A percentile compares a stretch with the other conserved stretches of the same genome.
phyloP scores from a whole-genome alignment of 225 moss, liverwort and hornwort genomes.

The Marchantia paleacea region DNA sequence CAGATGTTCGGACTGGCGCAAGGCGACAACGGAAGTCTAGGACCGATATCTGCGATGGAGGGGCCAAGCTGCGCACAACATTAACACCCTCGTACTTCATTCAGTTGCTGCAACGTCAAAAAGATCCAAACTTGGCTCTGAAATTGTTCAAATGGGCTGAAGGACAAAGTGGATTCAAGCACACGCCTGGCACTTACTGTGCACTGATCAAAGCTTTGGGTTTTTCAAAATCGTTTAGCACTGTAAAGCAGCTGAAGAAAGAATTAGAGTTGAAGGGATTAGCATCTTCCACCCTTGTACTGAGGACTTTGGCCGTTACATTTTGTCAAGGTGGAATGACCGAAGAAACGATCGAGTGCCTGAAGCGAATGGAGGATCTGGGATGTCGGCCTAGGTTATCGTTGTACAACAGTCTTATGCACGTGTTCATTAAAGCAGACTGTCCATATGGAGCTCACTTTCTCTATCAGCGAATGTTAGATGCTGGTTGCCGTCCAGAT shows the following conservation, averaged over 20 bases:
- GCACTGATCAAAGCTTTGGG: conserved; percentile 42
- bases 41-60: conserved; percentile 23
- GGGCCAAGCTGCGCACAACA: conserved; percentile 19
- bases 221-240: conserved; percentile 11
- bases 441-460: conserved; percentile 26
- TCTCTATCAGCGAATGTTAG: conserved; percentile 50
- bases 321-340: conserved; percentile 24
- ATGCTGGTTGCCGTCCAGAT: conserved; percentile 54
- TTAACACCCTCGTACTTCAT: conserved; percentile 51
- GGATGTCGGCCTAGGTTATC: conserved; percentile 26
- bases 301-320: conserved; percentile 12
- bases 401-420: conserved; percentile 27
- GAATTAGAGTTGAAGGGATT: conserved; percentile 12
- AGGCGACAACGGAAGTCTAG: neutral
- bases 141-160: conserved; percentile 67
- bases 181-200: conserved; percentile 53
- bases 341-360: conserved; percentile 21
- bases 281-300: neutral
- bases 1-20: neutral
- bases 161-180: conserved; percentile 52
- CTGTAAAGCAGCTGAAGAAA: conserved; percentile 15
- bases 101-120: conserved; percentile 55
- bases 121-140: conserved; percentile 49
- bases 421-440: conserved; percentile 25
- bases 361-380: conserved; percentile 28